Evolutionary conservation across 2,329 filamentous ascomycete genomes (phyloP).

Genomic region (Diaporthe ampelina): DNA sequence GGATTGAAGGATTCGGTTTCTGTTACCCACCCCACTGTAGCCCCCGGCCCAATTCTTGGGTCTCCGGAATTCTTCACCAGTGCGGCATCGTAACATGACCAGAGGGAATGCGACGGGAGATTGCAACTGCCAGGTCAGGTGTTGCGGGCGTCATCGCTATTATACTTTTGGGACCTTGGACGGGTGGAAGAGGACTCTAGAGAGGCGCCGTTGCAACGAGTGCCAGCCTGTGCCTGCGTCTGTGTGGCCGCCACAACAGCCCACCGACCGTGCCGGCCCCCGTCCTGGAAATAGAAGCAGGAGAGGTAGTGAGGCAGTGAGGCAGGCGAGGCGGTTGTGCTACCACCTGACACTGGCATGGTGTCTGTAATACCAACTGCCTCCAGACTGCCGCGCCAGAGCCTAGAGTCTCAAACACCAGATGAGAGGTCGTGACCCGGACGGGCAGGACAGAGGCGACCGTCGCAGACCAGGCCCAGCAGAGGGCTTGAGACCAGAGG

Average conservation of each 20-base stretch:
- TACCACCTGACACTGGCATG: slow-evolving; percentile 29
- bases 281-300: slow-evolving; percentile 30
- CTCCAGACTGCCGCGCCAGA: not conserved
- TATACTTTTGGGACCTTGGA: slow-evolving; percentile 16
- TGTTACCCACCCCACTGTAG: slow-evolving; percentile 5
- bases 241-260: slow-evolving; percentile 29
- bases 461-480: not conserved
- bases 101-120: slow-evolving; percentile 31
- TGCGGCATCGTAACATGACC: slow-evolving; percentile 26
- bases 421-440: slow-evolving; percentile 7
- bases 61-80: slow-evolving; percentile 29
- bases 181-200: not conserved
- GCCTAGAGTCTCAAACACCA: slow-evolving; percentile 17
- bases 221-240: slow-evolving; percentile 6
- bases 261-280: slow-evolving; percentile 8
- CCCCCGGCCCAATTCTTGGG: slow-evolving; percentile 12
- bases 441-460: slow-evolving; percentile 2
- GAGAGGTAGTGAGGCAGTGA: not conserved
- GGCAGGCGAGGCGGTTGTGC: not conserved
- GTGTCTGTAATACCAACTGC: slow-evolving; percentile 7
- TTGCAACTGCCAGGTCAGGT: slow-evolving; percentile 22
- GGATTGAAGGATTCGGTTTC: slow-evolving; percentile 32
- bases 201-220: slow-evolving; percentile 17
- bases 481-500: slow-evolving; percentile 20
- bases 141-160: slow-evolving; percentile 25